These are phyloP conservation scores for Halenospora varia DNA, from an alignment of 495 filamentous ascomycete species.

Conservation along the genomic window DNA sequence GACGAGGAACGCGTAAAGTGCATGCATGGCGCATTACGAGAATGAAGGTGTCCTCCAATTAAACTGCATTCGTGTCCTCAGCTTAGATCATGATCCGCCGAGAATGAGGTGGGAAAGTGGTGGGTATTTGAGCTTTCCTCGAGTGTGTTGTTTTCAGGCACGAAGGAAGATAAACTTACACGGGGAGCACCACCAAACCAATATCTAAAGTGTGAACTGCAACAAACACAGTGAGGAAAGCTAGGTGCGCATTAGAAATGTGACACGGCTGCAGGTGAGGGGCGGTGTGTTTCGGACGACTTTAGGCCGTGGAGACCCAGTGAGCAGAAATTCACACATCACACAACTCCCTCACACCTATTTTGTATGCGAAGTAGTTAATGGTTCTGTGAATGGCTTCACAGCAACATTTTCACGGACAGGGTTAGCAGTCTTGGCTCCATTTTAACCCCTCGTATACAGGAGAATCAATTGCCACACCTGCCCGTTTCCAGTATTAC, in stretches of 20 bases:
- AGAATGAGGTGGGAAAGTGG: background rate
- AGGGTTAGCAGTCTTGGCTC: background rate
- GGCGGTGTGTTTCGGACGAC: slow-evolving; percentile 16
- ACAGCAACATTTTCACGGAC: slow-evolving; percentile 1
- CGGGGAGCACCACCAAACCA: slow-evolving; percentile 10
- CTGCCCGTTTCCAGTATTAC: background rate
- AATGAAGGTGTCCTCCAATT: slow-evolving; percentile 8
- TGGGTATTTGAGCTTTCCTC: background rate
- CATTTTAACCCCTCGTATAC: slow-evolving; percentile 9
- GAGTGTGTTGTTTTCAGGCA: slow-evolving; percentile 4
- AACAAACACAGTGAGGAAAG: background rate
- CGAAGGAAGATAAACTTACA: slow-evolving; percentile 12
- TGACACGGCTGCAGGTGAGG: slow-evolving; percentile 10
- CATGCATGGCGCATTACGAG: slow-evolving; percentile 12
- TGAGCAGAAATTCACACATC: slow-evolving; percentile 13
- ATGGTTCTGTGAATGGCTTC: slow-evolving; percentile 17
- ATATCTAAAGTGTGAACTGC: slow-evolving; percentile 9
- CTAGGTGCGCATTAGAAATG: slow-evolving; percentile 1
- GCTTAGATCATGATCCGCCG: background rate
- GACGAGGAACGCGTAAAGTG: slow-evolving; percentile 22
- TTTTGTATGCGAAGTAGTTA: slow-evolving; percentile 12
- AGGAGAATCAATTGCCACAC: slow-evolving; percentile 21
- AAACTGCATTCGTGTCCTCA: background rate
- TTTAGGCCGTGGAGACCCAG: background rate
- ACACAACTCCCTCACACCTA: slow-evolving; percentile 1